Base-by-base conservation (phyloP, 176 grass and related monocot genomes). In the Canna indica region DNA sequence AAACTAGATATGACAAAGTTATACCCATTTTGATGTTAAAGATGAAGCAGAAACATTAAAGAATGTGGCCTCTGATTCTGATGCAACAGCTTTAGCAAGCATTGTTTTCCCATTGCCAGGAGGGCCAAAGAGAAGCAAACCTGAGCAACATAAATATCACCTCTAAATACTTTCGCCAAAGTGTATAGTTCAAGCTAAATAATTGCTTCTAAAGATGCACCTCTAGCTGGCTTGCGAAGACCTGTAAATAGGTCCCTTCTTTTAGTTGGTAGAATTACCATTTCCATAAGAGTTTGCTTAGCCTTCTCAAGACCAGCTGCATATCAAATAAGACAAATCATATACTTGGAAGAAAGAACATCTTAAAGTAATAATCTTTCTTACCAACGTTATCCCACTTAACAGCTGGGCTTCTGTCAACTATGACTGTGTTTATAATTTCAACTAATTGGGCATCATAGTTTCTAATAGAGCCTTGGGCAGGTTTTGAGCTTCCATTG, bases 81-180 rank as follows among this genome's bases (percentile, higher is more conserved):
- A 97, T 29, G 94, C 94, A 75, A 97, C 94, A 79, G 94, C 94
- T 87, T 97, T 97, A 17, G 94, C 94, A 75, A 97, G 88, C 94
- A 97, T 92, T 33, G 89, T 92, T 90, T 97, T 97, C 45, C 94
- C 94, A 77, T 92, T 97, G 6, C 94, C 94, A 24, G 89, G 94
- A 54, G 94, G 89, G 35, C 94, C 94, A 75, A 91, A 91, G 36
- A 91, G 88, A 79, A 91, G 85, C 61, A 91, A 77, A 34, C 85
- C 88, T 91, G 45, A 78, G 69, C 20, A 10, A 75, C 67, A 27
- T 8, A 70, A 48, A 48, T 47, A 48, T 47, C 13, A 31, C 25
- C 10, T 29, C 26, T 39, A 31, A 48, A 31, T 2, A 44, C 1
- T 44, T 44, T 44, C 13, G 9, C 41, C 41, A 44, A 44, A 7